Conservation (phyloP, 2,329 filamentous ascomycete species). For the Trichothecium roseum region DNA sequence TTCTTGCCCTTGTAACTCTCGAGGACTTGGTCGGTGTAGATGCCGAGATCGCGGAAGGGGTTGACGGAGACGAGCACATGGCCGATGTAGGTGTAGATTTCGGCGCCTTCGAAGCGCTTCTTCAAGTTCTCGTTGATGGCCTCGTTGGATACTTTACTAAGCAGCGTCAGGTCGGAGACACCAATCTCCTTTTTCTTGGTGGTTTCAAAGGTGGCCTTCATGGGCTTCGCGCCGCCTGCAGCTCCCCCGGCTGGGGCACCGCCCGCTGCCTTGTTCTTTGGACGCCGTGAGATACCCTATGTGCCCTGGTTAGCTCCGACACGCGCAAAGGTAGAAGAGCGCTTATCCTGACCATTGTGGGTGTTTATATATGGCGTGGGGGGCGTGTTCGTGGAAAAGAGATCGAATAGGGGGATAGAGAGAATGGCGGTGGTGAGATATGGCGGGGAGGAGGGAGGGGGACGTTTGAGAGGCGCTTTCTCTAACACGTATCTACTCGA, state of each 20-base stretch:
- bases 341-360: not conserved
- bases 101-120: slow-evolving; percentile 91
- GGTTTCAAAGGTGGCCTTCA: slow-evolving; percentile 91
- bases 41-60: slow-evolving; percentile 92
- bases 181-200: slow-evolving; percentile 99
- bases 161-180: slow-evolving; percentile 90
- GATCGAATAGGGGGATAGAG: slow-evolving; percentile 4
- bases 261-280: slow-evolving; percentile 27
- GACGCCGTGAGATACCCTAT: slow-evolving; percentile 29
- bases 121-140: slow-evolving; percentile 99
- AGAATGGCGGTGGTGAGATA: slow-evolving; percentile 2
- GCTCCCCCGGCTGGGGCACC: slow-evolving; percentile 27
- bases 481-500: slow-evolving; percentile 1
- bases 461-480: slow-evolving; percentile 7
- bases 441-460: slow-evolving; percentile 4
- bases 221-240: slow-evolving; percentile 53
- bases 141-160: slow-evolving; percentile 98
- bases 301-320: not conserved
- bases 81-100: slow-evolving; percentile 99
- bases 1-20: slow-evolving; percentile 96
- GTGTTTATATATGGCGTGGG: not conserved
- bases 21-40: slow-evolving; percentile 92
- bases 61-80: slow-evolving; percentile 99
- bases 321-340: not conserved
- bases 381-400: not conserved